Base-by-base conservation (phyloP, 805 yeast species). In the Suhomyces sp. region DNA sequence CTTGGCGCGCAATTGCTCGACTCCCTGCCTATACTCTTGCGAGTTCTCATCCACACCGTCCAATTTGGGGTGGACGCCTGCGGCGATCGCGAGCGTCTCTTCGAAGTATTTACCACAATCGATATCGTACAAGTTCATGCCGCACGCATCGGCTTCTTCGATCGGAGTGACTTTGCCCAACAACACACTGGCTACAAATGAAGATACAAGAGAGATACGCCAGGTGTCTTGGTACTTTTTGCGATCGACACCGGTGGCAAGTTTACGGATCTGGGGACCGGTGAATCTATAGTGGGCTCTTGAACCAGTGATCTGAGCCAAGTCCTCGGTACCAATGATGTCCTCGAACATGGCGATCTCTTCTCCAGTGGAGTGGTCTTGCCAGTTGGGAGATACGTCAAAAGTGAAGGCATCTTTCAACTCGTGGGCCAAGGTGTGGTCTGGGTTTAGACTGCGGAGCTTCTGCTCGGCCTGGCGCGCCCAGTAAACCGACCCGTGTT, bases 401-500 rank as follows among this genome's bases (percentile, higher is more conserved):
- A 84, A 77, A 1, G 93, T 74, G 58, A 89, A 86, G 1, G 87
- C 86, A 1, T 59, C 59, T 2, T 61, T 59, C 38, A 88, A 61
- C 56, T 80, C 88, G 1, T 72, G 77, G 63, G 29, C 22, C 26
- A 56, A 44, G 10, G 61, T 48, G 4, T 58, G 54, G 0, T 63
- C 19, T 10, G 40, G 26, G 0, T 73, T 58, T 52, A 88, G 69
- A 0, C 60, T 54, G 1, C 54, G 44, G 49, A 90, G 72, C 3
- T 76, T 56, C 0, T 58, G 54, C 1, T 69, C 66, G 0, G 88
- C 85, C 6, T 70, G 59, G 4, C 68, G 23, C 1, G 89, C 78
- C 93, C 96, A 89, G 63, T 76, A 91, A 2, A 92, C 91, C 2
- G 96, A 87, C 0, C 97, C 97, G 64, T 91, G 97, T 63, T 91